phyloP scores from a whole-genome alignment of 768 basidiomycete species.

The Phaffia tasmanica region DNA sequence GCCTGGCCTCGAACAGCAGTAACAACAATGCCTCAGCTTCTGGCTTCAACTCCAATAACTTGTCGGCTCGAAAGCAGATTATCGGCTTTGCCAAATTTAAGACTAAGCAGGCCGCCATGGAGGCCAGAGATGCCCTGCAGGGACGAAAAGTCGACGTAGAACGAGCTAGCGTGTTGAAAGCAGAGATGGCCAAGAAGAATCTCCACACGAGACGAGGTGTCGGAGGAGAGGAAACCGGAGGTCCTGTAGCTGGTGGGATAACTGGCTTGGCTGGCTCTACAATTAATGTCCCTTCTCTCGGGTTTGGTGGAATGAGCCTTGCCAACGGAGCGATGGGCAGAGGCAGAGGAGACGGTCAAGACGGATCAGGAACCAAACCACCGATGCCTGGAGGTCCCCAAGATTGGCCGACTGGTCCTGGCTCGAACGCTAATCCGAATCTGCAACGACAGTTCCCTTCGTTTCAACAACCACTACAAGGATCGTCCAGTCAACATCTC shows the following conservation, averaged over 20 bases:
- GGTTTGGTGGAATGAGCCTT: constrained; percentile 3
- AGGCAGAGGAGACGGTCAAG: not conserved
- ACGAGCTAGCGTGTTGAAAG: constrained; percentile 84
- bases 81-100: constrained; percentile 97
- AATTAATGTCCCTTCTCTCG: not conserved
- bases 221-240: constrained; percentile 43
- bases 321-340: constrained; percentile 9
- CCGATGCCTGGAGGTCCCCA: not conserved
- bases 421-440: not conserved
- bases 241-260: constrained; percentile 30
- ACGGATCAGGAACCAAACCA: not conserved
- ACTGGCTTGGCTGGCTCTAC: constrained; percentile 28
- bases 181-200: constrained; percentile 99
- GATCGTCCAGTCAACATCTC: not conserved
- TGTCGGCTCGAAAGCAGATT: constrained; percentile 74
- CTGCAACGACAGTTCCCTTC: constrained; percentile 14
- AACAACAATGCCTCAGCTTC: constrained; percentile 28
- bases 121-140: constrained; percentile 76
- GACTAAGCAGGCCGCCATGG: constrained; percentile 71
- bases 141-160: constrained; percentile 84
- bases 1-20: constrained; percentile 32
- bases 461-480: not conserved
- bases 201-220: constrained; percentile 87
- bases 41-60: constrained; percentile 29
- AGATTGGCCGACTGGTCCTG: constrained; percentile 5